Conservation (phyloP, 768 basidiomycete genomes). For the Jaapia argillacea region DNA sequence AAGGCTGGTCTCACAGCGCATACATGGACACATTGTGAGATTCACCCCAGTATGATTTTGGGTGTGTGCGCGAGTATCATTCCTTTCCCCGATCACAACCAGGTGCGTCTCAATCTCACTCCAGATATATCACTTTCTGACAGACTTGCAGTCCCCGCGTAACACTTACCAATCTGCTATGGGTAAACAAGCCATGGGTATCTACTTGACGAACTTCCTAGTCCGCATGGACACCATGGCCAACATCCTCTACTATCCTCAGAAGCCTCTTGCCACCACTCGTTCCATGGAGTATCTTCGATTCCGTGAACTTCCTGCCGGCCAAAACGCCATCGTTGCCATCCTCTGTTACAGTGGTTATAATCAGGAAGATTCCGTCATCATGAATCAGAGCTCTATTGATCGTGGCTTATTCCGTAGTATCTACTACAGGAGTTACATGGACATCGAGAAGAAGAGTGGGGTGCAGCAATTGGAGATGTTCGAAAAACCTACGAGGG, state of each 20-base stretch:
- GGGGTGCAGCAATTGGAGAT: conserved; percentile 89
- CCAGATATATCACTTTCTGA: conserved; percentile 2
- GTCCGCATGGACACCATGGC: conserved; percentile 99
- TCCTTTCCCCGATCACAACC: conserved; percentile 99
- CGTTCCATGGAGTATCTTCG: conserved; percentile 99
- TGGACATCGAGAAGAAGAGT: conserved; percentile 96
- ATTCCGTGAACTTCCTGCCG: conserved; percentile 96
- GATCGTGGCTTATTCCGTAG: conserved; percentile 97
- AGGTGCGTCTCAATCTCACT: conserved; percentile 36
- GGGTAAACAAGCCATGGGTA: conserved; percentile 99
- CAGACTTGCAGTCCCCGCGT: conserved; percentile 74
- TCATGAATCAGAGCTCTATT: conserved; percentile 99
- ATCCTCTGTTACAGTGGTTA: conserved; percentile 99
- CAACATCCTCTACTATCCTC: conserved; percentile 97
- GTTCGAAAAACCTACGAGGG: conserved; percentile 92
- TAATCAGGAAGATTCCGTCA: conserved; percentile 99
- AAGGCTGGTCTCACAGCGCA: conserved; percentile 81
- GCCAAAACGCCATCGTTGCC: conserved; percentile 98
- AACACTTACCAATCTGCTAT: conserved; percentile 99
- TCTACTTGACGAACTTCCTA: conserved; percentile 96
- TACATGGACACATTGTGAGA: conserved; percentile 98
- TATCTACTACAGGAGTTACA: conserved; percentile 97
- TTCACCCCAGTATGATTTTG: conserved; percentile 98
- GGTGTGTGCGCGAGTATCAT: conserved; percentile 99
- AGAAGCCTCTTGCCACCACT: conserved; percentile 97